phyloP scores from a whole-genome alignment of 257 asterid genomes.

The Sherardia arvensis region DNA sequence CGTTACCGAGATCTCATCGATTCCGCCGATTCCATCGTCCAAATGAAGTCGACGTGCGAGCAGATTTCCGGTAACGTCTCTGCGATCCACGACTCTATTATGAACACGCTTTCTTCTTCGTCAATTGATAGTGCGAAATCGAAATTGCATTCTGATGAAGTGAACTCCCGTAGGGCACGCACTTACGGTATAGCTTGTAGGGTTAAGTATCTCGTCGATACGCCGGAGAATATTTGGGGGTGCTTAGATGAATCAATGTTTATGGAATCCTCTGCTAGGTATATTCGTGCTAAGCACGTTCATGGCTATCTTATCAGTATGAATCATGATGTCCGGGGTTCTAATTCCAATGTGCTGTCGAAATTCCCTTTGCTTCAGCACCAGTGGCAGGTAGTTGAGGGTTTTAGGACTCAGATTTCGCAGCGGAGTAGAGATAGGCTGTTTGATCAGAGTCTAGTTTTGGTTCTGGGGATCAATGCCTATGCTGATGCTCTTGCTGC shows the following conservation, averaged over 20 bases:
- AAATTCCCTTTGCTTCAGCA: slow-evolving; percentile 92
- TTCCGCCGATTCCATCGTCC: slow-evolving; percentile 90
- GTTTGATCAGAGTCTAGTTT: slow-evolving; percentile 49
- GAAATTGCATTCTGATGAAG: slow-evolving; percentile 16
- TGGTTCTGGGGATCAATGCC: slow-evolving; percentile 53
- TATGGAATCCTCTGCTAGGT: slow-evolving; percentile 80
- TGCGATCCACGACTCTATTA: slow-evolving; percentile 51
- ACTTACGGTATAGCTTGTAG: slow-evolving; percentile 87
- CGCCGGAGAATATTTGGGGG: slow-evolving; percentile 98
- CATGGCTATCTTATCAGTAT: slow-evolving; percentile 40
- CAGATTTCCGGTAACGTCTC: slow-evolving; percentile 66
- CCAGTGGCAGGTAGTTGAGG: slow-evolving; percentile 95
- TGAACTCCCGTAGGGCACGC: slow-evolving; percentile 44
- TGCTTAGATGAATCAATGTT: slow-evolving; percentile 95
- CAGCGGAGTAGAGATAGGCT: slow-evolving; percentile 84
- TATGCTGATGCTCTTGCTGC: slow-evolving; percentile 96
- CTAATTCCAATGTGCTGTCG: slow-evolving; percentile 35
- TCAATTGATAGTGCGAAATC: slow-evolving; percentile 52
- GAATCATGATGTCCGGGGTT: slow-evolving; percentile 5
- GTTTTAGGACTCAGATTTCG: slow-evolving; percentile 89
- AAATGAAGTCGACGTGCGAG: slow-evolving; percentile 86
- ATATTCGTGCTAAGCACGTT: slow-evolving; percentile 82
- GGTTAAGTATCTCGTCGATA: slow-evolving; percentile 96
- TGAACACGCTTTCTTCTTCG: slow-evolving; percentile 55
- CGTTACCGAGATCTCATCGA: slow-evolving; percentile 96